These are phyloP conservation scores for Globisporangium okanoganense DNA, from an alignment of 352 stramenopile genomes.

Conservation along the genomic window DNA sequence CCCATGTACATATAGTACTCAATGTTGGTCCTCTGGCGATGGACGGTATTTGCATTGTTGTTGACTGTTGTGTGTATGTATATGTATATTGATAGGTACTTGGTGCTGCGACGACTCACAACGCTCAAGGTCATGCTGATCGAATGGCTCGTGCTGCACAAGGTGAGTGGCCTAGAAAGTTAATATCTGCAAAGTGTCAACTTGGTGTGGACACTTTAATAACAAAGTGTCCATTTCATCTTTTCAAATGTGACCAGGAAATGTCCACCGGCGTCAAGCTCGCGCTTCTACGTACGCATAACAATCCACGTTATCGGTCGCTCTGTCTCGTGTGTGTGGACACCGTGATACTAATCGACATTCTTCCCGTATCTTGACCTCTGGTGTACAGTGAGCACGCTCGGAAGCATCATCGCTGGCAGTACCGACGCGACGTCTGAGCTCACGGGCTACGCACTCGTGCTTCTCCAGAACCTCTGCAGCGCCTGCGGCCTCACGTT, in stretches of 20 bases:
- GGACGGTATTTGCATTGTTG: background rate
- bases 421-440: slow-evolving; percentile 49
- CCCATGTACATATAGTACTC: slow-evolving; percentile 44
- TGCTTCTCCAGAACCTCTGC: slow-evolving; percentile 67
- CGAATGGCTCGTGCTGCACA: slow-evolving; percentile 68
- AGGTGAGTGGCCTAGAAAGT: slow-evolving; percentile 21
- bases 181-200: background rate
- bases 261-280: slow-evolving; percentile 51
- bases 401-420: slow-evolving; percentile 54
- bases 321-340: too few species aligned
- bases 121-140: slow-evolving; percentile 78
- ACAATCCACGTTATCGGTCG: background rate
- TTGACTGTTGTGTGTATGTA: background rate
- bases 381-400: slow-evolving; percentile 42
- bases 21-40: background rate
- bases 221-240: background rate
- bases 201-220: background rate
- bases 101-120: slow-evolving; percentile 63
- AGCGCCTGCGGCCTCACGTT: slow-evolving; percentile 58
- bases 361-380: background rate
- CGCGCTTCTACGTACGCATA: slow-evolving; percentile 50
- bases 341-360: background rate
- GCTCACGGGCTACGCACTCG: slow-evolving; percentile 44
- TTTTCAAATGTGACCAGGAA: slow-evolving; percentile 13
- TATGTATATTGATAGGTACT: slow-evolving; percentile 24